phyloP scores from a whole-genome alignment of 805 yeast genomes.

The Martiniozyma abietophila region DNA sequence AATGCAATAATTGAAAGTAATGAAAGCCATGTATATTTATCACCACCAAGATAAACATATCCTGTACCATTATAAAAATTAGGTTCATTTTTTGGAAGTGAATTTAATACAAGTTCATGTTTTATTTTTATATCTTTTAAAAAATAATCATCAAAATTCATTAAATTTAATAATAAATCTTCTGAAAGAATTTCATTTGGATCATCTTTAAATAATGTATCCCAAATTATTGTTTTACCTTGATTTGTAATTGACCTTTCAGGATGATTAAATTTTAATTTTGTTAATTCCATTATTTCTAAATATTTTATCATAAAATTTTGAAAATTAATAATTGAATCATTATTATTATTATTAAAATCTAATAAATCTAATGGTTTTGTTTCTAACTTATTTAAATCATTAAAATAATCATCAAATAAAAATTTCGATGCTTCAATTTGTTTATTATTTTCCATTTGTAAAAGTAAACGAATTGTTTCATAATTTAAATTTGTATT shows the following conservation, averaged over 20 bases:
- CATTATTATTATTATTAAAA: neutral
- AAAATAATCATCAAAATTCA: slow-evolving; percentile 31
- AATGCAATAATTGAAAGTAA: slow-evolving; percentile 32
- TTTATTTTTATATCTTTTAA: slow-evolving; percentile 35
- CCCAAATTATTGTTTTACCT: slow-evolving; percentile 21
- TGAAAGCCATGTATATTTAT: slow-evolving; percentile 33
- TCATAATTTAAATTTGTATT: neutral
- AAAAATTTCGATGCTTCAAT: slow-evolving; percentile 7
- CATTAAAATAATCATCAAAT: slow-evolving; percentile 5
- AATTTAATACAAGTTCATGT: slow-evolving; percentile 36
- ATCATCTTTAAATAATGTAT: slow-evolving; percentile 14
- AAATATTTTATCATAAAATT: slow-evolving; percentile 12
- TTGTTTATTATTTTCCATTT: slow-evolving; percentile 11
- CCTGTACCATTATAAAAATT: slow-evolving; percentile 22
- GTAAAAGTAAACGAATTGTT: slow-evolving; percentile 2
- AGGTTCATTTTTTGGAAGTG: slow-evolving; percentile 33
- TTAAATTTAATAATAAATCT: slow-evolving; percentile 5
- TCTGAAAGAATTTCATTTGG: slow-evolving; percentile 11
- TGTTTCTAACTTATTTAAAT: neutral
- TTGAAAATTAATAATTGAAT: slow-evolving; percentile 2
- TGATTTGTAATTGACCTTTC: slow-evolving; percentile 12
- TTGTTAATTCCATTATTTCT: slow-evolving; percentile 8
- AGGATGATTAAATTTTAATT: slow-evolving; percentile 12
- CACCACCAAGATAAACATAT: slow-evolving; percentile 37
- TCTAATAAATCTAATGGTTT: neutral